Evolutionary conservation across 179 eudicot genomes (phyloP), one percentile per base, ranked within the genome.

Genomic region (Silene noctiflora): DNA sequence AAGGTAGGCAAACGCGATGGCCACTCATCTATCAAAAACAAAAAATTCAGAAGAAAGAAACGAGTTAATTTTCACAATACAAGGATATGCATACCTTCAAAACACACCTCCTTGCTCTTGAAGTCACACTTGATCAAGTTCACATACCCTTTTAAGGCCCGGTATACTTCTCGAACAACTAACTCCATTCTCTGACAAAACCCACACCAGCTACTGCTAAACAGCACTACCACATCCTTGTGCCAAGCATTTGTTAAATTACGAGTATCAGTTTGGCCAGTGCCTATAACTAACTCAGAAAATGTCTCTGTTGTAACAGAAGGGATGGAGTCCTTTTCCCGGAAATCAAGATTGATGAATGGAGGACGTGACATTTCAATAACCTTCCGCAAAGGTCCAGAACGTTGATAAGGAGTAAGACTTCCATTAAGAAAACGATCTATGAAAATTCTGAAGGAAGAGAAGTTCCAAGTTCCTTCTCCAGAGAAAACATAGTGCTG

Each of bases 121-220:
- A 81, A 63, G 69, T 81, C 81, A 65, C 79, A 79, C 29, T 71
- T 81, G 74, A 80, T 77, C 84, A 79, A 78, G 78, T 76, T 75
- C 53, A 66, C 68, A 74, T 91, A 90, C 76, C 84, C 85, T 80
- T 91, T 88, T 62, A 90, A 68, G 67, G 89, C 85, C 51, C 88
- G 84, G 83, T 89, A 86, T 74, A 88, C 96, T 90, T 94, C 98
- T 79, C 94, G 90, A 72, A 92, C 87, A 78, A 89, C 85, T 60
- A 94, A 80, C 78, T 94, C 96, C 92, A 87, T 90, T 83, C 96
- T 88, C 79, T 88, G 96, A 84, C 98, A 94, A 80, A 92, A 90
- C 66, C 96, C 98, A 84, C 98, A 94, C 96, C 96, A 94, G 71
- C 83, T 85, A 75, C 79, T 87, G 86, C 91, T 89, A 79, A 94